Evolutionary conservation across 2,329 filamentous ascomycete species (phyloP), one percentile per base, ranked within the genome.

Genomic region (Lachnellula hyalina): DNA sequence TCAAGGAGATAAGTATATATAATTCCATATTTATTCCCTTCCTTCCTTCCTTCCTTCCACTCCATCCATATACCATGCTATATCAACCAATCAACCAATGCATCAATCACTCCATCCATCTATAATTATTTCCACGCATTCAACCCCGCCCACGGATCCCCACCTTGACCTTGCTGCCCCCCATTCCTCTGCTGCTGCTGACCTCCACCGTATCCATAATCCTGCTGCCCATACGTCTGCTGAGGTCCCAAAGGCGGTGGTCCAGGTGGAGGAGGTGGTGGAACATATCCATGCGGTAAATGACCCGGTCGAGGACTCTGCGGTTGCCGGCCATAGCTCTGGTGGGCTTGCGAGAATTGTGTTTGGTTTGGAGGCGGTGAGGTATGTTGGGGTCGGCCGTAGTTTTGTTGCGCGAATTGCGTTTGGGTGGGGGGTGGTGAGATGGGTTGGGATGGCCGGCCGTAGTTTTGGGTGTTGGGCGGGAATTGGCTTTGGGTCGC

Each of bases 131-230:
- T 87, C 85, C 85, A 89, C 45, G 79, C 81, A 72, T 80, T 86
- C 62, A 90, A 69, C 4, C 85, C 86, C n/a, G 85, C 84, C 85
- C 85, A 90, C 7, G 85, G 86, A 75, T 90, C 84, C 58, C 66
- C 64, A 12, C 62, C 56, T 34, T 67, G 63, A 48, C 70, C 67
- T 61, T 71, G 68, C 47, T 52, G 35, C 44, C 51, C 52, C 42
- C 49, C 74, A 54, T 75, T 74, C 28, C 38, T 41, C 34, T 49
- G 21, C 45, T 51, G 44, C 36, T 40, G 36, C 15, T 40, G 36
- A 45, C 68, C 69, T 49, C 77, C 75, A 14, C 80, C 77, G 70
- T 85, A 15, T 6, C 36, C 36, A 40, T 40, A 17, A 5, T 40
- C 67, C 59, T 45, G 67, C 62, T 59, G 68, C 59, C 56, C 65